Evolutionary conservation across 192 early-diverging fungal genomes (phyloP).

Genomic region (Jimgerdemannia flammicorona): DNA sequence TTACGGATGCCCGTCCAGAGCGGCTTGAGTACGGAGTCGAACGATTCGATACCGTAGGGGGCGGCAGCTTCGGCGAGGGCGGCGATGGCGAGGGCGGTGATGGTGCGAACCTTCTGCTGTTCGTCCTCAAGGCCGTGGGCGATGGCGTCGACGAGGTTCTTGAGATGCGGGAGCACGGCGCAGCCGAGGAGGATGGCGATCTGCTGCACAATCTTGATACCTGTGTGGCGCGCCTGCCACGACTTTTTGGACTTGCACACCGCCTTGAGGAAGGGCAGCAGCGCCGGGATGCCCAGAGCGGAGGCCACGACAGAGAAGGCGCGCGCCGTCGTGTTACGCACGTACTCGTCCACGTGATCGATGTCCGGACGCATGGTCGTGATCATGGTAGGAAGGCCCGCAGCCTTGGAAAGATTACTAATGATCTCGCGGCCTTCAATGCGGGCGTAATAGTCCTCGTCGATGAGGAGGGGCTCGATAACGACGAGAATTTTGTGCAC

Average conservation of each 20-base stretch:
- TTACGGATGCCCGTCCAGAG: slow-evolving; percentile 91
- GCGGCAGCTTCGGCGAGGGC: slow-evolving; percentile 96
- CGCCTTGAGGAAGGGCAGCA: slow-evolving; percentile 94
- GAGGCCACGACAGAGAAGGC: slow-evolving; percentile 97
- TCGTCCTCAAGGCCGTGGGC: slow-evolving; percentile 92
- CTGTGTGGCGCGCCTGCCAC: slow-evolving; percentile 98
- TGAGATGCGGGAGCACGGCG: slow-evolving; percentile 92
- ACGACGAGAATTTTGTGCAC: slow-evolving; percentile 99
- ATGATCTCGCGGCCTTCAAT: slow-evolving; percentile 98
- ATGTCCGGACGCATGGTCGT: slow-evolving; percentile 99
- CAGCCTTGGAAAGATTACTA: slow-evolving; percentile 95
- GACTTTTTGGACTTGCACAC: slow-evolving; percentile 94
- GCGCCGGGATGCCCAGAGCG: slow-evolving; percentile 90
- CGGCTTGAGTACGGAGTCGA: slow-evolving; percentile 86
- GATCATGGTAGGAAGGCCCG: slow-evolving; percentile 97
- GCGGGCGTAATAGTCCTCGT: slow-evolving; percentile 96
- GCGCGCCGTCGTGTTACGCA: slow-evolving; percentile 95
- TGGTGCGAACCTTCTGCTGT: slow-evolving; percentile 94
- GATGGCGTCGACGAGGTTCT: slow-evolving; percentile 88
- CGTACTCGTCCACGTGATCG: slow-evolving; percentile 96
- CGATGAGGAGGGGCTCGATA: slow-evolving; percentile 95
- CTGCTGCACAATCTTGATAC: slow-evolving; percentile 96
- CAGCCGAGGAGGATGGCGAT: slow-evolving; percentile 94
- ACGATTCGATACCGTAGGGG: slow-evolving; percentile 98
- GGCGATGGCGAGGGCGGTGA: slow-evolving; percentile 90